Percentiles rank a stretch among this genome's conserved stretches.
These are phyloP conservation scores for Alternaria triticina DNA, from an alignment of 2,329 filamentous ascomycete genomes.

Conservation along the genomic window DNA sequence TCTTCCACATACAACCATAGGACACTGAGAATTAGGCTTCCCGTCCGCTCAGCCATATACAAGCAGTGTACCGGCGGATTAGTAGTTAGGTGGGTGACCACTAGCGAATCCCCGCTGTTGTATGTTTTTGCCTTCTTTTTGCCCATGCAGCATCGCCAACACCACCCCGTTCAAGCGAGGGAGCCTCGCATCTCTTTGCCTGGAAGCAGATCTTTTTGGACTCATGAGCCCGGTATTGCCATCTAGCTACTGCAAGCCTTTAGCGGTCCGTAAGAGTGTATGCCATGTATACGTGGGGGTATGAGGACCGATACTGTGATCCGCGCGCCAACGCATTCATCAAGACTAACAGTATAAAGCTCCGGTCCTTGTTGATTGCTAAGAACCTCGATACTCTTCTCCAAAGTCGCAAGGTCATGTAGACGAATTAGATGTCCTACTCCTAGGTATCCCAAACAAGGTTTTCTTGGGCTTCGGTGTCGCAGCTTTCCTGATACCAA, in stretches of 20 bases:
- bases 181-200: not conserved
- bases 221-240: accelerated
- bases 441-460: no score
- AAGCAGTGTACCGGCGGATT: not conserved
- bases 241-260: not conserved
- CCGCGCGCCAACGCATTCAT: no score
- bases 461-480: no score
- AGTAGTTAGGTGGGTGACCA: not conserved
- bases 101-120: not conserved
- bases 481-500: not conserved
- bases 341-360: no score
- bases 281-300: no score
- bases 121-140: not conserved
- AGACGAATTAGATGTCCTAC: not conserved
- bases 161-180: not conserved
- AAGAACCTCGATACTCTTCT: no score
- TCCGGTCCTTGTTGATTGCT: no score
- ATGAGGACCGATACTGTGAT: no score
- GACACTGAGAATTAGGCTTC: not conserved
- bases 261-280: not conserved
- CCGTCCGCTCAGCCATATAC: not conserved
- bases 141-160: not conserved
- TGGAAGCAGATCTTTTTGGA: not conserved
- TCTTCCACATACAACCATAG: not conserved
- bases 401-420: not conserved